Percentiles rank a stretch among this genome's conserved stretches.
These are phyloP conservation scores for Macrophomina pseudophaseolina DNA, from an alignment of 2,329 filamentous ascomycete species.

Conservation along the genomic window DNA sequence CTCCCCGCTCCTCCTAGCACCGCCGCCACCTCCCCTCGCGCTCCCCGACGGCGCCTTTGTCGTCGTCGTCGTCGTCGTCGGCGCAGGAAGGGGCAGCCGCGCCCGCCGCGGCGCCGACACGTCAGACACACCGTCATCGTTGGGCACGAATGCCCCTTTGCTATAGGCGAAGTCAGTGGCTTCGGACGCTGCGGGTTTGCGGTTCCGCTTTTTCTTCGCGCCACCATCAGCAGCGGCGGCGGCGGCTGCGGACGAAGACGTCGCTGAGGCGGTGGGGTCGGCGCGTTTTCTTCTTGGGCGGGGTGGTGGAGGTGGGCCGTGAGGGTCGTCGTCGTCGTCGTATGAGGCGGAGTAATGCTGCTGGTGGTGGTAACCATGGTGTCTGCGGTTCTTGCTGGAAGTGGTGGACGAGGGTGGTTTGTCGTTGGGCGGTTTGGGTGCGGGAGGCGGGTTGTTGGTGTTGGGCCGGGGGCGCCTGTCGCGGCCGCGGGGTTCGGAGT, in stretches of 20 bases:
- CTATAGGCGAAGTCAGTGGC: neutral
- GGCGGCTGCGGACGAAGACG: neutral
- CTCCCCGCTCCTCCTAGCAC: neutral
- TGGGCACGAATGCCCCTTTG: neutral
- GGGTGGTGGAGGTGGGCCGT: neutral
- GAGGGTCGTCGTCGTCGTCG: too few relatives aligned
- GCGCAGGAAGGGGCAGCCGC: neutral
- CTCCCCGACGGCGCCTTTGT: too few relatives aligned
- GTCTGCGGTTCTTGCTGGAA: neutral
- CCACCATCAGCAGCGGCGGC: too few relatives aligned
- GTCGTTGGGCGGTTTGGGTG: neutral
- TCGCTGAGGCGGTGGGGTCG: neutral
- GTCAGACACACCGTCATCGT: neutral
- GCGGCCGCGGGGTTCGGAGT: conserved; percentile 2
- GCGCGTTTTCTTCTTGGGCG: neutral
- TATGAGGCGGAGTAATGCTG: too few relatives aligned
- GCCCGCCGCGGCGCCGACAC: neutral
- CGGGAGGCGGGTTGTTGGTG: neutral
- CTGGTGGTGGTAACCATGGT: neutral
- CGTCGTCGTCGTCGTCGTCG: too few relatives aligned
- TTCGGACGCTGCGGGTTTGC: neutral
- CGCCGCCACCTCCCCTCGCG: neutral
- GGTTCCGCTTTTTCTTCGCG: too few relatives aligned
- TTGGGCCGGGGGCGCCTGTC: neutral
- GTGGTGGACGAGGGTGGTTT: neutral